Percentiles rank a stretch among this genome's conserved stretches.
These are phyloP conservation scores for Calocera viscosa DNA, from an alignment of 768 basidiomycete species.

Conservation along the genomic window DNA sequence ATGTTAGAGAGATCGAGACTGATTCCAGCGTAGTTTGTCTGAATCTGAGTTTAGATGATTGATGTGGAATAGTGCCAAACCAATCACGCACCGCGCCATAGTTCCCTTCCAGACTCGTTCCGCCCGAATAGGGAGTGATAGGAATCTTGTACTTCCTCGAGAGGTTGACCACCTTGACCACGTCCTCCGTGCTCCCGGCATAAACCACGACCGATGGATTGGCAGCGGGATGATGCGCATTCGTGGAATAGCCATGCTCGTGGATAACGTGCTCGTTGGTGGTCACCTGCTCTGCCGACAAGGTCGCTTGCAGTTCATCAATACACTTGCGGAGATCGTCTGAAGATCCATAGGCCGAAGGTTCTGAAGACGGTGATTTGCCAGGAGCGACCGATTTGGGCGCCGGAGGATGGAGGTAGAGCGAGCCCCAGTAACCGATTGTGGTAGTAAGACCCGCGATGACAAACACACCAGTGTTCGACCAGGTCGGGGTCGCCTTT, in stretches of 20 bases:
- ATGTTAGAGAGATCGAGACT: constrained; percentile 69
- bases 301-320: constrained; percentile 34
- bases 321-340: constrained; percentile 45
- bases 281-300: constrained; percentile 34
- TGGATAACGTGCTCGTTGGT: constrained; percentile 42
- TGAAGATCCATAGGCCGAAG: constrained; percentile 30
- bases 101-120: constrained; percentile 80
- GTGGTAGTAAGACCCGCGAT: neutral
- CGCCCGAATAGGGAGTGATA: constrained; percentile 69
- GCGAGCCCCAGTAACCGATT: neutral
- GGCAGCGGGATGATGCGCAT: constrained; percentile 43
- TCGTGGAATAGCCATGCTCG: constrained; percentile 52
- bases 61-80: constrained; percentile 16
- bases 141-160: constrained; percentile 63
- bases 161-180: constrained; percentile 65
- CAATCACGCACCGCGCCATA: constrained; percentile 54
- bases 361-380: neutral
- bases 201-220: constrained; percentile 47
- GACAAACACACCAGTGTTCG: too few relatives aligned
- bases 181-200: constrained; percentile 61
- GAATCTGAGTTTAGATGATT: constrained; percentile 4
- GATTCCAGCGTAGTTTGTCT: constrained; percentile 45
- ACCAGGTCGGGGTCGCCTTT: too few relatives aligned
- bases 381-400: neutral
- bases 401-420: neutral